Percentiles rank a stretch among this genome's conserved stretches.
phyloP scores from a whole-genome alignment of 164 flowering plant species.

The Tinospora cordifolia region DNA sequence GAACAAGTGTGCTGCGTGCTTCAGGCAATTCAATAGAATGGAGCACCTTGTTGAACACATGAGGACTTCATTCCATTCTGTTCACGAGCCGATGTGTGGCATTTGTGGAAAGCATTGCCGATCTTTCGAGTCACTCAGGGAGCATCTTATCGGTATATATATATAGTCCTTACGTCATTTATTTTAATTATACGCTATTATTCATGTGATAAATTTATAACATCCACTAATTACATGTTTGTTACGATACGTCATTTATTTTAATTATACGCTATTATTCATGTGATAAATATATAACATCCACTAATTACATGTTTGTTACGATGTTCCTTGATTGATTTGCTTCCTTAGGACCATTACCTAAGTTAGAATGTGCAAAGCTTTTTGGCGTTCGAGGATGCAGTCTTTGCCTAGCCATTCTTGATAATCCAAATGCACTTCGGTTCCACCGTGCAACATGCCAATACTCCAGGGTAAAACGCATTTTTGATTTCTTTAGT shows the following conservation, averaged over 20 bases:
- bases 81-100: slow-evolving; percentile 84
- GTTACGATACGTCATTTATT: too few relatives aligned
- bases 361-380: slow-evolving; percentile 74
- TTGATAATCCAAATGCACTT: slow-evolving; percentile 50
- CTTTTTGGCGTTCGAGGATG: slow-evolving; percentile 64
- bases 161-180: too few relatives aligned
- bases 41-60: slow-evolving; percentile 95
- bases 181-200: too few relatives aligned
- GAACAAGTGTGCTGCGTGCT: slow-evolving; percentile 94
- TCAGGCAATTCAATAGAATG: slow-evolving; percentile 67
- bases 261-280: too few relatives aligned
- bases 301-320: neutral
- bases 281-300: too few relatives aligned
- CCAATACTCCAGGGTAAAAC: slow-evolving; percentile 41
- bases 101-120: slow-evolving; percentile 77
- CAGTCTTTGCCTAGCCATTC: slow-evolving; percentile 54
- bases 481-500: slow-evolving; percentile 5
- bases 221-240: neutral
- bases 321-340: neutral
- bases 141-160: slow-evolving; percentile 68
- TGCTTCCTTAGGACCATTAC: slow-evolving; percentile 57
- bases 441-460: slow-evolving; percentile 51
- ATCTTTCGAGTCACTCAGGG: slow-evolving; percentile 80
- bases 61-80: slow-evolving; percentile 75
- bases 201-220: too few relatives aligned